Conservation (phyloP, 495 filamentous ascomycete genomes). For the Hypoxylon trugodes region DNA sequence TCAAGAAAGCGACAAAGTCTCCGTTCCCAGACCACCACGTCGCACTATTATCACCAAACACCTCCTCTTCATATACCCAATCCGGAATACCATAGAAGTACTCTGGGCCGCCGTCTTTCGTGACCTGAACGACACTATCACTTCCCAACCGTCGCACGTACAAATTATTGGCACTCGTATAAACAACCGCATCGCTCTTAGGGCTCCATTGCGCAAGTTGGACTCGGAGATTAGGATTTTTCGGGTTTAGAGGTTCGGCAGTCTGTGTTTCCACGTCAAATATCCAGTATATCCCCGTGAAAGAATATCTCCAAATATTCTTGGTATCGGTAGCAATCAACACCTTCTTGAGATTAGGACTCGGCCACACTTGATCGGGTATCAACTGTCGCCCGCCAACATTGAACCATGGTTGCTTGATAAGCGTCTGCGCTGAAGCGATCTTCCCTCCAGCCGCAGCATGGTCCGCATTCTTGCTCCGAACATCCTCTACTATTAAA, state of each 20-base stretch:
- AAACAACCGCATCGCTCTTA: conserved; percentile 81
- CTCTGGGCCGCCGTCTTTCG: conserved; percentile 82
- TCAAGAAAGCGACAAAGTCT: conserved; percentile 85
- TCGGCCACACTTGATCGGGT: conserved; percentile 73
- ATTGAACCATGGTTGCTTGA: conserved; percentile 71
- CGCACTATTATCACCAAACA: conserved; percentile 79
- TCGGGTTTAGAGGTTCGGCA: conserved; percentile 79
- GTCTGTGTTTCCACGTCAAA: conserved; percentile 88
- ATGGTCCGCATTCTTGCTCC: conserved; percentile 52
- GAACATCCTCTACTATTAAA: conserved; percentile 87
- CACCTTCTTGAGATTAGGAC: conserved; percentile 83
- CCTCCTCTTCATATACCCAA: conserved; percentile 99
- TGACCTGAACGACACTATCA: conserved; percentile 72
- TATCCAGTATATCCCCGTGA: conserved; percentile 86
- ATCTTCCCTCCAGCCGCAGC: conserved; percentile 42
- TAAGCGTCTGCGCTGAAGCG: conserved; percentile 66
- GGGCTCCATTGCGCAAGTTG: conserved; percentile 94
- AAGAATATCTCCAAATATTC: conserved; percentile 91
- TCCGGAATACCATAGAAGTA: conserved; percentile 98
- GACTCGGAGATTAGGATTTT: conserved; percentile 68
- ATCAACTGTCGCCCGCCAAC: conserved; percentile 60
- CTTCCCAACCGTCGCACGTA: conserved; percentile 74
- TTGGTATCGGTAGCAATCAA: conserved; percentile 73
- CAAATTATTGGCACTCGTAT: conserved; percentile 88
- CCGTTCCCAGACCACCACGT: conserved; percentile 96